Evolutionary conservation across 352 stramenopile species (phyloP).

Genomic region (Phytophthora megakarya): DNA sequence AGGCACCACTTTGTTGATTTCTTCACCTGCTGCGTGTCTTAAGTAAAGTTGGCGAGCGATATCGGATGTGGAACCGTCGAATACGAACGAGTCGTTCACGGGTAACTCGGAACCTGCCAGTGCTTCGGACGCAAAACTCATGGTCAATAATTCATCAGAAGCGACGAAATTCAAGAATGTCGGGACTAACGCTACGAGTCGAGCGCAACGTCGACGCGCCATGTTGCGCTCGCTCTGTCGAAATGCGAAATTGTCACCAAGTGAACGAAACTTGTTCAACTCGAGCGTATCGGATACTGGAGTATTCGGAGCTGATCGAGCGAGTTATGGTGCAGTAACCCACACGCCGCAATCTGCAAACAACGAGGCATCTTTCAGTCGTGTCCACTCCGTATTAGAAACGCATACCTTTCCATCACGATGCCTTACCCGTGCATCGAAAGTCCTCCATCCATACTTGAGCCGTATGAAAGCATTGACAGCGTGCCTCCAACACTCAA

Average conservation of each 20-base stretch:
- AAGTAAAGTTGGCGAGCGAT: constrained; percentile 41
- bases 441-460: constrained; percentile 8
- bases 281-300: no score
- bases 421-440: constrained; percentile 8
- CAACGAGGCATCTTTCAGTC: constrained; percentile 1
- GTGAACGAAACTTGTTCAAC: no score
- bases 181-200: constrained; percentile 4
- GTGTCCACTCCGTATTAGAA: constrained; percentile 7
- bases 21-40: constrained; percentile 30
- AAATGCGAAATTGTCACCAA: constrained; percentile 30
- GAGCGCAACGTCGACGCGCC: constrained; percentile 22
- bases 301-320: constrained; percentile 34
- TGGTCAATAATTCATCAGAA: constrained; percentile 13
- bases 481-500: constrained; percentile 17
- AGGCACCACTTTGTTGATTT: constrained; percentile 7
- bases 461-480: background rate
- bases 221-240: constrained; percentile 24
- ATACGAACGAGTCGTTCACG: constrained; percentile 34
- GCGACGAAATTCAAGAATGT: constrained; percentile 2
- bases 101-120: constrained; percentile 19
- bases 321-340: constrained; percentile 3
- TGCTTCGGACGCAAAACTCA: constrained; percentile 26
- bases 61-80: constrained; percentile 39
- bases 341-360: constrained; percentile 10
- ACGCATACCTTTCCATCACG: constrained; percentile 20